Evolutionary conservation across 768 basidiomycete species (phyloP).

Genomic region (Suillus alpinus): DNA sequence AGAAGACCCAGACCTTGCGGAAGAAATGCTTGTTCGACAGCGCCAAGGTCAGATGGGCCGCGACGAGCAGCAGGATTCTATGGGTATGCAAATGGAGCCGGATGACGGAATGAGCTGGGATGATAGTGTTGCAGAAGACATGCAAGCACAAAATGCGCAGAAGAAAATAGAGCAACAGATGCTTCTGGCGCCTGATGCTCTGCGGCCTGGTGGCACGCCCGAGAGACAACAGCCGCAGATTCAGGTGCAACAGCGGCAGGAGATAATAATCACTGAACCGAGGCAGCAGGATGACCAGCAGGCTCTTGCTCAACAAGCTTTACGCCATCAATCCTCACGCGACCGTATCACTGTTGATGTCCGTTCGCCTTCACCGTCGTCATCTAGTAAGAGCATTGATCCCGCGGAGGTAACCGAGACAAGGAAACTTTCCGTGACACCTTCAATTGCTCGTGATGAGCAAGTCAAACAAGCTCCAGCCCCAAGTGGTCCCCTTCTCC

Average conservation of each 20-base stretch:
- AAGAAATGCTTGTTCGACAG: constrained; percentile 47
- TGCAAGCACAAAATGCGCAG: constrained; percentile 35
- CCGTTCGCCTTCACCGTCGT: constrained; percentile 26
- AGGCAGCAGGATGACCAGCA: constrained; percentile 35
- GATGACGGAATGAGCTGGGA: constrained; percentile 93
- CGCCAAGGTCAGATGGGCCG: constrained; percentile 34
- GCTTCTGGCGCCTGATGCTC: constrained; percentile 29
- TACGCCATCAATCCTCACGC: constrained; percentile 46
- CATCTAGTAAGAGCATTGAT: constrained; percentile 45
- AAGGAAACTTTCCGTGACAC: constrained; percentile 73
- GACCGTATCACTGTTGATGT: constrained; percentile 42
- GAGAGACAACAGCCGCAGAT: constrained; percentile 31
- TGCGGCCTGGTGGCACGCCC: constrained; percentile 32
- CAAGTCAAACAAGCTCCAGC: constrained; percentile 22
- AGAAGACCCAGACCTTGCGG: constrained; percentile 61
- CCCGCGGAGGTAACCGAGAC: constrained; percentile 72
- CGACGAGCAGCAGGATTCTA: constrained; percentile 28
- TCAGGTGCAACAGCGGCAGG: constrained; percentile 26
- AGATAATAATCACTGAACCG: constrained; percentile 29
- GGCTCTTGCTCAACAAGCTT: constrained; percentile 21
- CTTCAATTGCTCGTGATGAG: constrained; percentile 65
- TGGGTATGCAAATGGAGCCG: constrained; percentile 51
- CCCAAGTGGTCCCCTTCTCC: constrained; percentile 27
- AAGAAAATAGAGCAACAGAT: constrained; percentile 21
- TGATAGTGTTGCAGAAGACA: constrained; percentile 57